These are phyloP conservation scores for Fusarium compactum DNA, from an alignment of 2,329 filamentous ascomycete species.

Conservation along the genomic window DNA sequence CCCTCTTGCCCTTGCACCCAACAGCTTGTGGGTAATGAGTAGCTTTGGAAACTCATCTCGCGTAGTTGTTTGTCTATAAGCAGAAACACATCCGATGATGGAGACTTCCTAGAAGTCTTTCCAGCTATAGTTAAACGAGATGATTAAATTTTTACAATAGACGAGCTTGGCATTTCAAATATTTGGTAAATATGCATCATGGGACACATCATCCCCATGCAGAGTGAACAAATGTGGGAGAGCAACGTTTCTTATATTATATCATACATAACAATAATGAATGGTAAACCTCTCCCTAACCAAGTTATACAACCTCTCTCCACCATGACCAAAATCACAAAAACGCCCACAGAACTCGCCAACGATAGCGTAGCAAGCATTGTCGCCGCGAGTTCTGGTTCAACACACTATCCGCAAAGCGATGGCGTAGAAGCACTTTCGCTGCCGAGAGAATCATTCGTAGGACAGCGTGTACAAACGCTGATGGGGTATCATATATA, in stretches of 20 bases:
- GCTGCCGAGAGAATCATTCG: slow-evolving; percentile 61
- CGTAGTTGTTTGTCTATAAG: neutral
- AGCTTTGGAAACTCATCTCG: neutral
- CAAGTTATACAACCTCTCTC: neutral
- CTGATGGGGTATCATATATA: slow-evolving; percentile 59
- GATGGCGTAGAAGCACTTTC: slow-evolving; percentile 69
- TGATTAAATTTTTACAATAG: fast-evolving
- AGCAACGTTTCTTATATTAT: slow-evolving; percentile 28
- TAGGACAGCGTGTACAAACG: slow-evolving; percentile 60
- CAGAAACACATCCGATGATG: neutral
- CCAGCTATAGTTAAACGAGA: neutral
- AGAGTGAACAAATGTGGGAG: too few species aligned
- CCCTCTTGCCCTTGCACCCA: neutral
- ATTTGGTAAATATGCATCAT: too few species aligned
- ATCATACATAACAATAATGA: neutral
- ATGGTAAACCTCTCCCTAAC: slow-evolving; percentile 1
- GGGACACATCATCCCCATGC: too few species aligned
- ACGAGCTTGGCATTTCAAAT: neutral
- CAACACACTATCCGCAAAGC: slow-evolving; percentile 64
- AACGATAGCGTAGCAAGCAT: slow-evolving; percentile 67
- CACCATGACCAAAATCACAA: slow-evolving; percentile 26
- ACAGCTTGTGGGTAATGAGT: neutral
- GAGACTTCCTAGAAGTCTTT: neutral
- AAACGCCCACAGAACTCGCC: slow-evolving; percentile 62
- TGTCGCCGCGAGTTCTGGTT: slow-evolving; percentile 63